These are phyloP conservation scores for Arthrobotrys musiformis DNA, from an alignment of 2,329 filamentous ascomycete species.

Conservation along the genomic window DNA sequence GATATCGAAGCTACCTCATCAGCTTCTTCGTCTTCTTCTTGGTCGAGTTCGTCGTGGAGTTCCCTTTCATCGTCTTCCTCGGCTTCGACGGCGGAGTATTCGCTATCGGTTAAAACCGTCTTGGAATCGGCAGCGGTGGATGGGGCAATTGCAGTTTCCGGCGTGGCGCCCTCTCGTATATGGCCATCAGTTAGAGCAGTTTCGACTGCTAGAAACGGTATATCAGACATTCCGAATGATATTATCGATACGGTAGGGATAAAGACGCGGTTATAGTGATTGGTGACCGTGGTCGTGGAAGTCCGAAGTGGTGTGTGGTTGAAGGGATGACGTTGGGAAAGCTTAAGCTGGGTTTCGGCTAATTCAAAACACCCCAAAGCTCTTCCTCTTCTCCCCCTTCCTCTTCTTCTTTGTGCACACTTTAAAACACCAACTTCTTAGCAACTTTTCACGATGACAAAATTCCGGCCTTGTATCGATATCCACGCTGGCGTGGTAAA, in stretches of 20 bases:
- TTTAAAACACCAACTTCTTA: not conserved
- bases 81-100: constrained; percentile 28
- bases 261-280: not conserved
- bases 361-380: constrained; percentile 8
- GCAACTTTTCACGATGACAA: constrained; percentile 72
- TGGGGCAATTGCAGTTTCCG: constrained; percentile 44
- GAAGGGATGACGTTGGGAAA: constrained; percentile 29
- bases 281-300: not conserved
- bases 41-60: constrained; percentile 17
- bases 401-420: no score
- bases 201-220: constrained; percentile 37
- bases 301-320: constrained; percentile 14
- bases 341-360: constrained; percentile 27
- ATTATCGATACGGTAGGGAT: not conserved
- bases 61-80: constrained; percentile 32
- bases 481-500: constrained; percentile 97
- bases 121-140: constrained; percentile 51
- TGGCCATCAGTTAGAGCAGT: constrained; percentile 44
- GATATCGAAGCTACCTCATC: constrained; percentile 75
- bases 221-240: constrained; percentile 36
- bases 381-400: not conserved
- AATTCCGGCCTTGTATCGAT: constrained; percentile 96
- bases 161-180: constrained; percentile 32
- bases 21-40: constrained; percentile 65
- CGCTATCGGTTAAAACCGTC: constrained; percentile 37